A percentile compares a stretch with the other conserved stretches of the same genome.
Conservation (phyloP, 176 grass and related monocot species). For the Musa schizocarpa region DNA sequence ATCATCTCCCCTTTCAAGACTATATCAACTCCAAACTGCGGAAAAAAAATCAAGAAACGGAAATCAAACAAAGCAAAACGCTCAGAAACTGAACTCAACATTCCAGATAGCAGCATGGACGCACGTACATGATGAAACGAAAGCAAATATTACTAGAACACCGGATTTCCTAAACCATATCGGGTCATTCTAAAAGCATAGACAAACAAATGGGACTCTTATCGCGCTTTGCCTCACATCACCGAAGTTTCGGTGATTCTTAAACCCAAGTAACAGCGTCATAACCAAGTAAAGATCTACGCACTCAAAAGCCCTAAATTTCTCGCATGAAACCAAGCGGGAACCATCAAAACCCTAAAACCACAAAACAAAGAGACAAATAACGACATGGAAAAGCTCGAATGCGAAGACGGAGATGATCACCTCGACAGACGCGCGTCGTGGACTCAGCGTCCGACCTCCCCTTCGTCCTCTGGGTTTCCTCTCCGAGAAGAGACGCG, state of each 20-base stretch:
- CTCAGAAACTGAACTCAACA: not conserved
- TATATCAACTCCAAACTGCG: not conserved
- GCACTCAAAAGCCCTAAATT: not conserved
- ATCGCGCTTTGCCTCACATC: not conserved
- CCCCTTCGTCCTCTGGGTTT: not conserved
- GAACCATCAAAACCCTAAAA: constrained; percentile 7
- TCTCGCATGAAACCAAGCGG: not conserved
- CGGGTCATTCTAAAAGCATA: not conserved
- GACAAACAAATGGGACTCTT: not conserved
- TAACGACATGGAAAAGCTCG: too few relatives aligned
- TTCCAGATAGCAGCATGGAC: not conserved
- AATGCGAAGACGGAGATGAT: not conserved
- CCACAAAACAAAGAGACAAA: not conserved
- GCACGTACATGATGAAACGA: not conserved
- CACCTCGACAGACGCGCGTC: not conserved
- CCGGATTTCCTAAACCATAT: not conserved
- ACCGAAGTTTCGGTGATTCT: not conserved
- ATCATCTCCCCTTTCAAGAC: not conserved
- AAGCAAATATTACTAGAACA: not conserved
- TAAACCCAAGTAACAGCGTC: not conserved
- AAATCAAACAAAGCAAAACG: not conserved
- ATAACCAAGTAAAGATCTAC: not conserved
- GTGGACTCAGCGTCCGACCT: not conserved
- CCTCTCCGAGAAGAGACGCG: not conserved
- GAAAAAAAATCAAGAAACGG: not conserved